Percentiles rank a stretch among this genome's conserved stretches.
Conservation (phyloP, 2,329 filamentous ascomycete genomes). For the Colletotrichum acutatum region DNA sequence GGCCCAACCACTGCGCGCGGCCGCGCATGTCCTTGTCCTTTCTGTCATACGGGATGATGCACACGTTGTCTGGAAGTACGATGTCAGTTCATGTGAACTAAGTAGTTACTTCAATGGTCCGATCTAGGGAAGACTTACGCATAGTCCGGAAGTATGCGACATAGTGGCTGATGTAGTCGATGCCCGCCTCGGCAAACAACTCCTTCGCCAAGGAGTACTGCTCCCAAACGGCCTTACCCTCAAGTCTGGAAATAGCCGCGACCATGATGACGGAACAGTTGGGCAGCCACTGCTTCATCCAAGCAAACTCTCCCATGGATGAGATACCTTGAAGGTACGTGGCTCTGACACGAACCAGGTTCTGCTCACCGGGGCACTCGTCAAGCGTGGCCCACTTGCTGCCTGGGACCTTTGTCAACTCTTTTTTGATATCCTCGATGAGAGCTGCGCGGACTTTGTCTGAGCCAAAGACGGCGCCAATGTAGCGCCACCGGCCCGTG, state of each 20-base stretch:
- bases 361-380: constrained; percentile 17
- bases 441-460: constrained; percentile 28
- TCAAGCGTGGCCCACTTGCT: constrained; percentile 30
- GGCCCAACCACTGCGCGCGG: constrained; percentile 43
- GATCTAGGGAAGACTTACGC: constrained; percentile 7
- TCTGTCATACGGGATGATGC: constrained; percentile 60
- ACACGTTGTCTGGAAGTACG: constrained; percentile 54
- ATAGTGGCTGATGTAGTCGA: constrained; percentile 28
- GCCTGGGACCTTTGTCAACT: constrained; percentile 23
- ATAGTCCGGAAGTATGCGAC: constrained; percentile 29
- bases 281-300: constrained; percentile 29
- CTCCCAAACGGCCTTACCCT: constrained; percentile 21
- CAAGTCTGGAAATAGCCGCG: constrained; percentile 9
- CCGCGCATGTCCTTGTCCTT: constrained; percentile 50
- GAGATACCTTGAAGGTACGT: constrained; percentile 28
- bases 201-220: constrained; percentile 23
- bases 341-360: constrained; percentile 16
- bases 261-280: constrained; percentile 31
- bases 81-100: too few relatives aligned
- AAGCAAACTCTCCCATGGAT: constrained; percentile 28
- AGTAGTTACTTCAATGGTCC: too few relatives aligned
- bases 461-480: constrained; percentile 20
- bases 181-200: constrained; percentile 20
- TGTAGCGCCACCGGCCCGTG: constrained; percentile 26
- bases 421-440: constrained; percentile 13